phyloP scores from a whole-genome alignment of 495 filamentous ascomycete species.

The Elaphomyces granulatus region DNA sequence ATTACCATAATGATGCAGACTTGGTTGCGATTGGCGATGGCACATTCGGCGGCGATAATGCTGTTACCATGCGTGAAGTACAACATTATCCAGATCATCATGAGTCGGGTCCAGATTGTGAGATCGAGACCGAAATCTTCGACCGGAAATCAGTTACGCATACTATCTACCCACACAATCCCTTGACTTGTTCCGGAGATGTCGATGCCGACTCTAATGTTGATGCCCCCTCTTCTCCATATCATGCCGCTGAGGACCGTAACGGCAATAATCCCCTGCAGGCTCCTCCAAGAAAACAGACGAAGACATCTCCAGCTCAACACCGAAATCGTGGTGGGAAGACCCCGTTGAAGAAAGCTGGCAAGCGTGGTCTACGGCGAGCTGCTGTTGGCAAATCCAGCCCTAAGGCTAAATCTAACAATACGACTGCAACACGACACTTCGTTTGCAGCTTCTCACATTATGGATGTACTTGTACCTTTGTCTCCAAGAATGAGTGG shows the following conservation, averaged over 20 bases:
- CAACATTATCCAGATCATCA: neutral
- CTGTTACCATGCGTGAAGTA: slow-evolving; percentile 1
- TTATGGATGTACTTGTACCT: slow-evolving; percentile 74
- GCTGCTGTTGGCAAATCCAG: neutral
- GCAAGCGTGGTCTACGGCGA: neutral
- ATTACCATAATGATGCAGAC: neutral
- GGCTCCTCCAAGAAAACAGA: neutral
- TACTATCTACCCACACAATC: too few species aligned
- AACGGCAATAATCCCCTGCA: neutral
- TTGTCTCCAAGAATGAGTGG: slow-evolving; percentile 94
- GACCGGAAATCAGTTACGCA: too few species aligned
- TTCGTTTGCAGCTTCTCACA: slow-evolving; percentile 71
- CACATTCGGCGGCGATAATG: neutral
- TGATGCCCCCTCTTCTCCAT: too few species aligned
- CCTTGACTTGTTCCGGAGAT: too few species aligned
- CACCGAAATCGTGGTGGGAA: neutral
- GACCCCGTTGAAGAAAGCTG: neutral
- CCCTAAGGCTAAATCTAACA: neutral
- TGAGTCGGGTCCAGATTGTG: neutral
- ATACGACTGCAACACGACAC: slow-evolving; percentile 37
- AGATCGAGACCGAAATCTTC: neutral
- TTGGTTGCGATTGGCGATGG: neutral
- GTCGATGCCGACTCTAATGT: too few species aligned
- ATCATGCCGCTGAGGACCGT: too few species aligned
- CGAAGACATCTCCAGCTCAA: neutral